Base-by-base conservation (phyloP, 1,284 basidiomycete species). In the Cryptococcus deneoformans region DNA sequence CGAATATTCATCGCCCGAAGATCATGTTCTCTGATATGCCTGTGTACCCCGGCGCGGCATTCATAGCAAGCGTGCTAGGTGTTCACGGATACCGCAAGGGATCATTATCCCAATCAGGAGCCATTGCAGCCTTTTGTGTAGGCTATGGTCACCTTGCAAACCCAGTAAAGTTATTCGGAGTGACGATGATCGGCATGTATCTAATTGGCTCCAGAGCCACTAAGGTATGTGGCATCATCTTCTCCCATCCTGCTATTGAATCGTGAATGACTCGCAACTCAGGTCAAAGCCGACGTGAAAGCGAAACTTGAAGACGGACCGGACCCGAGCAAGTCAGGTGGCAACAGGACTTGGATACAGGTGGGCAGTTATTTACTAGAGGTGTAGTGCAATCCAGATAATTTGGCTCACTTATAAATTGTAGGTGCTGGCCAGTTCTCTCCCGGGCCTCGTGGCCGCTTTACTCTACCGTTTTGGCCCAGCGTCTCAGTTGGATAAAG, bases 201-300 rank as follows among this genome's bases (percentile, higher is more conserved):
- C 80, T 93, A 16, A 67, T 86, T 1, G 92, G 87, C 0, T 90
- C 88, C 52, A 81, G 85, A 51, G 92, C 91, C 0, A 96, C 93
- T 5, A 93, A 92, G 82, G 86, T 87, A 58, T 85, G 88, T 24
- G n/a, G 86, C 85, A 36, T n/a, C 40, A n/a, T 42, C 40, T 42
- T 42, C n/a, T 42, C 40, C 20, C 20, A 20, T 35, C 11, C 36
- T 35, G 16, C 39, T 50, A 37, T 14, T 39, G 11, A 11, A 14
- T 5, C 14, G 29, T 35, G 20, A 20, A 20, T 20, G 20, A 20
- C 20, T 20, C 35, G 29, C 24, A 11, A 4, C 29, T 12, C 61
- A 80, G 77, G 75, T 80, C 68, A 82, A 82, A 60, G 76, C 79
- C 0, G 58, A 66, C 1, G 48, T 77, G 52, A 98, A 97, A 74